Evolutionary conservation across 2,329 filamentous ascomycete genomes (phyloP).

Genomic region (Fusarium sp.): DNA sequence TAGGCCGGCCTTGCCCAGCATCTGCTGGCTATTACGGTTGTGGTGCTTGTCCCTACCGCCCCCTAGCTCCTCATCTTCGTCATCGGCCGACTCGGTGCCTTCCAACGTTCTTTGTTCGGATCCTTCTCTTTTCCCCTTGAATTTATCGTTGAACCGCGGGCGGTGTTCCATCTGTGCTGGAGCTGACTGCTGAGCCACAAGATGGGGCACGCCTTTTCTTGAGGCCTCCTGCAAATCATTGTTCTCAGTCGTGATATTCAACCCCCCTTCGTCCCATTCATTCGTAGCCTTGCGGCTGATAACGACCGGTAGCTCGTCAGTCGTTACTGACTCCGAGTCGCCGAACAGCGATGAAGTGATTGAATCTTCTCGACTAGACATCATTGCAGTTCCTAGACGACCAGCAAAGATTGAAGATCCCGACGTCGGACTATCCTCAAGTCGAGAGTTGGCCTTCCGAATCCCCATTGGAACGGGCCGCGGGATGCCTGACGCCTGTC

Average conservation of each 20-base stretch:
- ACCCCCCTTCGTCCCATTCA: slow-evolving; percentile 81
- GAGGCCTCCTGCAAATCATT: slow-evolving; percentile 47
- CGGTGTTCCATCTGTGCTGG: slow-evolving; percentile 67
- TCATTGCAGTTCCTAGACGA: slow-evolving; percentile 77
- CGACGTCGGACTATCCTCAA: slow-evolving; percentile 86
- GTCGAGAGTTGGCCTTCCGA: slow-evolving; percentile 68
- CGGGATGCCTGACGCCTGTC: slow-evolving; percentile 57
- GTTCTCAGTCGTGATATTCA: slow-evolving; percentile 74
- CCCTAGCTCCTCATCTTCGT: slow-evolving; percentile 92
- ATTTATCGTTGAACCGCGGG: slow-evolving; percentile 74
- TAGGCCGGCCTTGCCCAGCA: slow-evolving; percentile 61
- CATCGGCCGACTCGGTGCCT: slow-evolving; percentile 86
- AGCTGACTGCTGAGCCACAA: slow-evolving; percentile 70
- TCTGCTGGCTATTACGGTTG: slow-evolving; percentile 53
- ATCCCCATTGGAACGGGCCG: slow-evolving; percentile 71
- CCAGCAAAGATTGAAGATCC: slow-evolving; percentile 76
- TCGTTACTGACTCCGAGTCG: slow-evolving; percentile 80
- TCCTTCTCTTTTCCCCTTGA: slow-evolving; percentile 77
- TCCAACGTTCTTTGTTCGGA: slow-evolving; percentile 78
- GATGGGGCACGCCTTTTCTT: slow-evolving; percentile 59
- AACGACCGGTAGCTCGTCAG: slow-evolving; percentile 80
- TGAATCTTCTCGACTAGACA: slow-evolving; percentile 87
- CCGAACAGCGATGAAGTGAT: slow-evolving; percentile 89
- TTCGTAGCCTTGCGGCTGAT: slow-evolving; percentile 77
- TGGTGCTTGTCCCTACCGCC: slow-evolving; percentile 56